Evolutionary conservation across 2,329 filamentous ascomycete genomes (phyloP).

Genomic region (Botrytis galanthina): DNA sequence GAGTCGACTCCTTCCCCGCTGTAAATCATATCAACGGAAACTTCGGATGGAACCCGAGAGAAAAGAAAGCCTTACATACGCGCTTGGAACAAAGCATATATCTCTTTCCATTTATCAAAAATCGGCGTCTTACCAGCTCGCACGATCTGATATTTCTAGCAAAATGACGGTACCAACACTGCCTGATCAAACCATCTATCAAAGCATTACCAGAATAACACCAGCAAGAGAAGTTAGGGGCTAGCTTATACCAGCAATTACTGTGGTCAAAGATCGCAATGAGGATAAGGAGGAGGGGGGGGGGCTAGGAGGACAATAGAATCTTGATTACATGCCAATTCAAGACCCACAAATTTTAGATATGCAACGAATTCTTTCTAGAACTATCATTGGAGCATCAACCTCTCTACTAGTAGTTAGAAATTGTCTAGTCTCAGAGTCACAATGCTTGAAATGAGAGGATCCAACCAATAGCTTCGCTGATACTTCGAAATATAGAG

Average conservation of each 20-base stretch:
- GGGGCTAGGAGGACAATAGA: background rate
- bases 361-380: background rate
- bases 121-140: background rate
- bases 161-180: background rate
- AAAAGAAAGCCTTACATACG: background rate
- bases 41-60: rapidly evolving
- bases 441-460: background rate
- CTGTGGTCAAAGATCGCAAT: background rate
- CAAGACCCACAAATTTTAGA: background rate
- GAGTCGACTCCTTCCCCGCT: too few relatives aligned
- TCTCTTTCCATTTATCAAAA: background rate
- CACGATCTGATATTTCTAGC: background rate
- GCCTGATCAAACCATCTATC: background rate
- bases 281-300: background rate
- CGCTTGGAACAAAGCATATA: background rate
- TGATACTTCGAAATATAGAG: background rate
- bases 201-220: background rate
- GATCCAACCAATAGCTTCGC: background rate
- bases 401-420: background rate
- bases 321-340: background rate
- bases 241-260: background rate
- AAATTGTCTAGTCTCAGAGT: background rate
- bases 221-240: background rate
- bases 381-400: background rate
- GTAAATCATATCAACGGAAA: too few relatives aligned